Percentiles rank a stretch among this genome's conserved stretches.
Evolutionary conservation across 495 filamentous ascomycete genomes (phyloP).

Genomic region (Talaromyces liani): DNA sequence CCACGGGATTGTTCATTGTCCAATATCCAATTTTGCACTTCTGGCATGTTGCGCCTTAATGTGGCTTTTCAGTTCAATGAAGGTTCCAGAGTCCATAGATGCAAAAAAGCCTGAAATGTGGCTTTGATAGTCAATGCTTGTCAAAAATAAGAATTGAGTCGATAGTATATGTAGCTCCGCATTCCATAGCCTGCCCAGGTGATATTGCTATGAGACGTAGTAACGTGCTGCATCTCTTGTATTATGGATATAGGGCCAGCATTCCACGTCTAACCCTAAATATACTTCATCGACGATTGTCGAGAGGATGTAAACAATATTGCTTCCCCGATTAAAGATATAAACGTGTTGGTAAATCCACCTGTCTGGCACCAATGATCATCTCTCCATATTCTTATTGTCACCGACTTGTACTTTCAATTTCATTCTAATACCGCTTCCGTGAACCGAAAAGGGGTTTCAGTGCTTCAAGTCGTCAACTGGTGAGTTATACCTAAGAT

Average conservation of each 20-base stretch:
- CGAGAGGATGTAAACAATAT: background rate
- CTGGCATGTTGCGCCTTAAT: background rate
- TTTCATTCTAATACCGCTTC: background rate
- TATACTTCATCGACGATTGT: background rate
- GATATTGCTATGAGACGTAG: constrained; percentile 1
- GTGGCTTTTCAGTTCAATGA: background rate
- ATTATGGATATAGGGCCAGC: background rate
- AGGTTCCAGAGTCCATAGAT: background rate
- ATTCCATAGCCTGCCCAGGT: too few species aligned
- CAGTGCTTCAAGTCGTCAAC: background rate
- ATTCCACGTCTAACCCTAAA: background rate
- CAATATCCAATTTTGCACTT: background rate
- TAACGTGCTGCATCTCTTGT: background rate
- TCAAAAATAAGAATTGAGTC: background rate
- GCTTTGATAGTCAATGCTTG: background rate
- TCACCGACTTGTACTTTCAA: background rate
- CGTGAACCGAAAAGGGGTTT: background rate
- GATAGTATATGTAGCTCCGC: background rate
- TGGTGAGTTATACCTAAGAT: background rate
- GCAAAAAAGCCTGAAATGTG: background rate
- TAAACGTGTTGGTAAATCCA: background rate
- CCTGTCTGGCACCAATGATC: background rate
- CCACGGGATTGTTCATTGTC: background rate
- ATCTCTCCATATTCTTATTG: background rate
- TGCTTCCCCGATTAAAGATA: background rate